A percentile compares a stretch with the other conserved stretches of the same genome.
These are phyloP conservation scores for Linnemannia elongata DNA, from an alignment of 192 early-diverging fungal genomes.

Conservation along the genomic window DNA sequence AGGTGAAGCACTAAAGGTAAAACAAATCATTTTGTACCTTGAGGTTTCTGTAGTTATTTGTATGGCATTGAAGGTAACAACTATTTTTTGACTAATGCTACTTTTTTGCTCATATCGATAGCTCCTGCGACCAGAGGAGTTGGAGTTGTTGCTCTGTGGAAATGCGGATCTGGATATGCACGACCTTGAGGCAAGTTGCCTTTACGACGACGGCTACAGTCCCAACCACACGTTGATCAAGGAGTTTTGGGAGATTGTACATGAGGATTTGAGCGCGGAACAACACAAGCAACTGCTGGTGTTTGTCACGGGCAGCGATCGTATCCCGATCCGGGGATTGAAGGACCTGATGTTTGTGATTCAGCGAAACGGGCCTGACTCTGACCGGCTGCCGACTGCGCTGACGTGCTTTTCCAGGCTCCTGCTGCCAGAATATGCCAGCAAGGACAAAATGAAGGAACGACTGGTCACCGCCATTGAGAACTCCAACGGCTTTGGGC, in stretches of 20 bases:
- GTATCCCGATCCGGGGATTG: slow-evolving; percentile 88
- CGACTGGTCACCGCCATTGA: slow-evolving; percentile 88
- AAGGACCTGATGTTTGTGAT: slow-evolving; percentile 89
- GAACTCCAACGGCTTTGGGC: slow-evolving; percentile 94
- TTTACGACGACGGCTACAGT: slow-evolving; percentile 90
- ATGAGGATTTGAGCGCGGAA: slow-evolving; percentile 64
- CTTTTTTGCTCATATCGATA: slow-evolving; percentile 38
- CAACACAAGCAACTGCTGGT: slow-evolving; percentile 81
- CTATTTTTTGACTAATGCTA: not conserved
- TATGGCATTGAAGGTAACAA: not conserved
- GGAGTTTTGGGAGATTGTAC: slow-evolving; percentile 91
- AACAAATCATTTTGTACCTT: slow-evolving; percentile 34
- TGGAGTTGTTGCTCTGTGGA: slow-evolving; percentile 83
- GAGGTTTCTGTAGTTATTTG: not conserved
- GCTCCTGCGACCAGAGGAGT: slow-evolving; percentile 71
- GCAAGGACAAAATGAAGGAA: slow-evolving; percentile 79
- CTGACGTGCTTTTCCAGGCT: slow-evolving; percentile 93
- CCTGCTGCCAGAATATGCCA: slow-evolving; percentile 86
- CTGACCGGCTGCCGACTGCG: slow-evolving; percentile 87
- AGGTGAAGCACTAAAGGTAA: slow-evolving; percentile 70
- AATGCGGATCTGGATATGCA: slow-evolving; percentile 72
- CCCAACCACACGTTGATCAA: slow-evolving; percentile 73
- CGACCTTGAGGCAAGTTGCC: slow-evolving; percentile 77
- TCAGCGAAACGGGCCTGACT: slow-evolving; percentile 95
- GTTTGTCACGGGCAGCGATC: slow-evolving; percentile 94